A percentile compares a stretch with the other conserved stretches of the same genome.
phyloP scores from a whole-genome alignment of 1,284 basidiomycete species.

The Moesziomyces parantarcticus region DNA sequence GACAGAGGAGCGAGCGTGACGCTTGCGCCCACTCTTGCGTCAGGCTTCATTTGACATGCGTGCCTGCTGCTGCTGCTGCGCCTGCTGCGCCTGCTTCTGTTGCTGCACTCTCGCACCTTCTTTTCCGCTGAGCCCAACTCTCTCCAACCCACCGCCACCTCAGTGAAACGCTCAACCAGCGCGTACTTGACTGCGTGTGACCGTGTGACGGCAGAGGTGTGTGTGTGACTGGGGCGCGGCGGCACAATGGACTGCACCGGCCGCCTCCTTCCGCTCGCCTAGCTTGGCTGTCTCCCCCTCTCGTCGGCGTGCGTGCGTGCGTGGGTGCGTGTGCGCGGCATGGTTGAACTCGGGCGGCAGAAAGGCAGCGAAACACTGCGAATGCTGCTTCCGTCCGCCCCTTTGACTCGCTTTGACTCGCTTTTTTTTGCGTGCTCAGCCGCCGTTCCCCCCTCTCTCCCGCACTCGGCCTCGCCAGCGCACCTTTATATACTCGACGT shows the following conservation, averaged over 20 bases:
- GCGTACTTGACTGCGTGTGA: slow-evolving; percentile 1
- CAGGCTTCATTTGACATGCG: neutral
- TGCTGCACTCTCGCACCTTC: neutral
- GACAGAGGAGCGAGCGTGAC: no score
- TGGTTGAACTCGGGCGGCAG: no score
- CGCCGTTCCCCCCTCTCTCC: slow-evolving; percentile 1
- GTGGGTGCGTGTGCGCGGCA: no score
- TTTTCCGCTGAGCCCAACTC: slow-evolving; percentile 14
- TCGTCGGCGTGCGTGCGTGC: no score
- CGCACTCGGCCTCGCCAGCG: slow-evolving; percentile 3
- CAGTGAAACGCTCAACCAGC: no score
- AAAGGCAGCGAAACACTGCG: slow-evolving; percentile 1
- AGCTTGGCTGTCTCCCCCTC: no score
- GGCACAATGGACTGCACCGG: no score
- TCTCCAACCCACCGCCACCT: slow-evolving; percentile 19
- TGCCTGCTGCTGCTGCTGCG: slow-evolving; percentile 1
- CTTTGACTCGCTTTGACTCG: neutral
- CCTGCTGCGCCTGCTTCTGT: neutral
- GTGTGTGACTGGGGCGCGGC: neutral
- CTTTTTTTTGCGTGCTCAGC: slow-evolving; percentile 10
- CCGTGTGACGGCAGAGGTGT: neutral
- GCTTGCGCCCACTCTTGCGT: no score
- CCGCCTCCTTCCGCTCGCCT: no score
- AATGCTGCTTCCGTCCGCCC: neutral
- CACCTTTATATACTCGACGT: slow-evolving; percentile 41